Evolutionary conservation across 129 eudicot genomes (phyloP), one percentile per base, ranked within the genome.

Genomic region (Centrapalus pauciflorus): DNA sequence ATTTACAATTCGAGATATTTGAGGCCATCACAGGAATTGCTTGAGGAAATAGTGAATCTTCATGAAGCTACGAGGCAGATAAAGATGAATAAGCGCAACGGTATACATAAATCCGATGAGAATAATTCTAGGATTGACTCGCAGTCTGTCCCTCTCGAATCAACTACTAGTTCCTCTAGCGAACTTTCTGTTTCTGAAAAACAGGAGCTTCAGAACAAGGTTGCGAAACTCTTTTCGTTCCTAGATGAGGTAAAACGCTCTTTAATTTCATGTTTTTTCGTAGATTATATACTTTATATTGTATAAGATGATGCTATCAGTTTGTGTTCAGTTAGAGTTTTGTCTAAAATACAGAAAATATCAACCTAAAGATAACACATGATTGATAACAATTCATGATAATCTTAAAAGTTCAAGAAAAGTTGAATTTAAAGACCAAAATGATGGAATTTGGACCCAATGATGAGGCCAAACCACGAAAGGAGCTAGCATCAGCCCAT

Each of bases 31-130:
- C 98, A 83, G 51, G 85, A 81, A 19, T 67, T 92, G 70, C 91
- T 92, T 50, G 88, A 83, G 59, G 98, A 92, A 80, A 74, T 92
- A 5, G 96, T 77, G 34, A 88, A 75, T 76, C 81, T 92, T 72
- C 81, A 70, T 68, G 84, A 84, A 62, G 87, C 85, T 81, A 66
- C 79, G 21, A 85, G 79, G 78, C 77, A 75, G 49, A 61, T 72
- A 52, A 81, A 85, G 77, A 63, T 66, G 21, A 81, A 76, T 14
- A 76, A 71, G 71, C 72, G 43, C 10, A 77, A 55, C 64, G 66
- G 58, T 58, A 61, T 64, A n/a, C 75, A 72, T 43, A 67, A 71
- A 29, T 72, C 64, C 6, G 79, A 81, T 56, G 83, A 81, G 45
- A 57, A 74, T 8, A 74, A 61, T 37, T n/a, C 63, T n/a, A 58